Base-by-base conservation (phyloP, 169 alveolate species). In the Theileria sp. region DNA sequence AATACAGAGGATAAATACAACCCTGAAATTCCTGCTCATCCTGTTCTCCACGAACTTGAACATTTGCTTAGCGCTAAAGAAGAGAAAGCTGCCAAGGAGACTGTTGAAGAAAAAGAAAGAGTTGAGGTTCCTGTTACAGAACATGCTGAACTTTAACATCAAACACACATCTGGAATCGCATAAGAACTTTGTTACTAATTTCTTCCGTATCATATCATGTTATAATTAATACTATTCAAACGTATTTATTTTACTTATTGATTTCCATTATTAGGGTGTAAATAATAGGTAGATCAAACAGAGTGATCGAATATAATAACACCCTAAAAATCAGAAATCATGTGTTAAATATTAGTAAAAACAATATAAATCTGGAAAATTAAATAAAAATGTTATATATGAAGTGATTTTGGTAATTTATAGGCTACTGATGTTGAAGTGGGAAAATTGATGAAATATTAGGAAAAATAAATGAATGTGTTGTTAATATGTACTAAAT, bases 11-110 rank as follows among this genome's bases (percentile, higher is more conserved):
- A 66, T 28, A 28, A 28, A 15, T 36, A 21, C 61, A 32, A 66
- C 75, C 26, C 26, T 19, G 75, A 66, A 21, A 25, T 66, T 44
- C 75, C 75, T 3, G 64, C 44, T 54, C 75, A 66, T 38, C 28
- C 28, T 6, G 75, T 66, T 44, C 58, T 66, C 34, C n/a, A 36
- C 75, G 30, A 66, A 10, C 75, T 66, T 44, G 58, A 66, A 32
- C 17, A 66, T 28, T 1, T 66, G 58, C 75, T 66, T 17, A 66
- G n/a, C 13, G 23, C 26, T 12, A 21, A 25, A 21, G 75, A 66
- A 17, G 51, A 66, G 75, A 64, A 66, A 66, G 75, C 13, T 25
- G 19, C 34, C 34, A n/a, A 66, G 26, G 75, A 58, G 0, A 3
- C 67, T 25, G 67, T 25, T 8, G 30, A 3, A 4, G 54, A 44